Conservation (phyloP, 2,329 filamentous ascomycete genomes). For the Cadophora sp. region DNA sequence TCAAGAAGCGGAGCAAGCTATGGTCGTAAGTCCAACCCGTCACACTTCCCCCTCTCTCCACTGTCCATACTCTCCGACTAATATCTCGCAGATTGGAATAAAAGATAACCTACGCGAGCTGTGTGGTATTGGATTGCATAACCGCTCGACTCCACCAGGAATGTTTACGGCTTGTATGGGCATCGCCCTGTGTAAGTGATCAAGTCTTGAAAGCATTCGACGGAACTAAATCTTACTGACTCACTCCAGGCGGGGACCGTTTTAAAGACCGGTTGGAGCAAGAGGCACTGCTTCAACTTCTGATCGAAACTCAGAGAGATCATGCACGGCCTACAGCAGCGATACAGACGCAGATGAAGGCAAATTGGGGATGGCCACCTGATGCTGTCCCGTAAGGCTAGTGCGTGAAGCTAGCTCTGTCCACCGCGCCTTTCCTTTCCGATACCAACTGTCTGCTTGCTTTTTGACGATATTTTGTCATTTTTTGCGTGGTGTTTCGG, state of each 20-base stretch:
- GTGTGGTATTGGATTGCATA: conserved; percentile 65
- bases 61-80: neutral
- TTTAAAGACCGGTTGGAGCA: conserved; percentile 55
- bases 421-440: neutral
- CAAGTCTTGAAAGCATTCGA: no score
- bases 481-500: neutral
- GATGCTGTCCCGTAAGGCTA: neutral
- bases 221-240: neutral
- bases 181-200: conserved; percentile 57
- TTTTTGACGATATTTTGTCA: no score
- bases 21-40: conserved; percentile 45
- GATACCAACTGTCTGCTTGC: no score
- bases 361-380: conserved; percentile 55
- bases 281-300: conserved; percentile 53
- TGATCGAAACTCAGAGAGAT: conserved; percentile 55
- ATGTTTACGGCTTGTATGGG: conserved; percentile 64
- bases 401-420: neutral
- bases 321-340: conserved; percentile 59
- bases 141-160: conserved; percentile 60
- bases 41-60: neutral
- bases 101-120: conserved; percentile 54
- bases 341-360: conserved; percentile 54
- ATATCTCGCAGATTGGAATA: conserved; percentile 25
- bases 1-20: conserved; percentile 47
- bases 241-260: conserved; percentile 52